A percentile compares a stretch with the other conserved stretches of the same genome.
phyloP scores from a whole-genome alignment of 2,329 filamentous ascomycete species.

The Tricladium varicosporioides region DNA sequence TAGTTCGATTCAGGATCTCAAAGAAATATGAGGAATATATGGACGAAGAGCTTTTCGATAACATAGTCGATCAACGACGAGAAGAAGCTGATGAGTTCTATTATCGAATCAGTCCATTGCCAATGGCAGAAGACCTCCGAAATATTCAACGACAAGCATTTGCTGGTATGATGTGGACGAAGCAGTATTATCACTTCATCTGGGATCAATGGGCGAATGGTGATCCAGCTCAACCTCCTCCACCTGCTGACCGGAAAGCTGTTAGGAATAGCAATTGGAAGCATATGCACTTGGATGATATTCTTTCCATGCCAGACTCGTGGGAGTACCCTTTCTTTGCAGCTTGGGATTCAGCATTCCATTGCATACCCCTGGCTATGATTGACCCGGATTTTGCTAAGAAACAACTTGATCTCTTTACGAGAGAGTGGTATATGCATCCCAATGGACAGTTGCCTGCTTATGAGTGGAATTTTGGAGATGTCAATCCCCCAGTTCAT shows the following conservation, averaged over 20 bases:
- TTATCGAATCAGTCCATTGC: slow-evolving; percentile 85
- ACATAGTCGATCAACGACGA: slow-evolving; percentile 80
- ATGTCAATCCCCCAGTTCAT: slow-evolving; percentile 95
- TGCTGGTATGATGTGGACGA: slow-evolving; percentile 97
- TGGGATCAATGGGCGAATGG: slow-evolving; percentile 99
- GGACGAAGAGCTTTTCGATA: slow-evolving; percentile 89
- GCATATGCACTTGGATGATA: slow-evolving; percentile 91
- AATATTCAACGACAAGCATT: slow-evolving; percentile 95
- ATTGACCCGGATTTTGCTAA: slow-evolving; percentile 97
- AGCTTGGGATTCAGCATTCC: slow-evolving; percentile 95
- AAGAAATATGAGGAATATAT: slow-evolving; percentile 73
- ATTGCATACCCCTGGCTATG: slow-evolving; percentile 94
- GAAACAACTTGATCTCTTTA: slow-evolving; percentile 95
- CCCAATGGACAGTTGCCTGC: slow-evolving; percentile 93
- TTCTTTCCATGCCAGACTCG: slow-evolving; percentile 95
- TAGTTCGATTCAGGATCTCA: slow-evolving; percentile 88
- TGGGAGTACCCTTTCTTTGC: slow-evolving; percentile 99
- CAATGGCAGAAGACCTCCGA: slow-evolving; percentile 88
- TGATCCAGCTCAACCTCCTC: slow-evolving; percentile 83
- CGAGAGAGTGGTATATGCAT: slow-evolving; percentile 98
- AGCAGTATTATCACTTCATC: slow-evolving; percentile 94
- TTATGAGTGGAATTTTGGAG: slow-evolving; percentile 95
- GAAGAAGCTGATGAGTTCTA: slow-evolving; percentile 97
- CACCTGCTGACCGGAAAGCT: slow-evolving; percentile 73
- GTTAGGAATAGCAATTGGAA: slow-evolving; percentile 90